Percentiles rank a stretch among this genome's conserved stretches.
Conservation (phyloP, 306 rosid genomes). For the cucumber (Cucumis sativus) region DNA sequence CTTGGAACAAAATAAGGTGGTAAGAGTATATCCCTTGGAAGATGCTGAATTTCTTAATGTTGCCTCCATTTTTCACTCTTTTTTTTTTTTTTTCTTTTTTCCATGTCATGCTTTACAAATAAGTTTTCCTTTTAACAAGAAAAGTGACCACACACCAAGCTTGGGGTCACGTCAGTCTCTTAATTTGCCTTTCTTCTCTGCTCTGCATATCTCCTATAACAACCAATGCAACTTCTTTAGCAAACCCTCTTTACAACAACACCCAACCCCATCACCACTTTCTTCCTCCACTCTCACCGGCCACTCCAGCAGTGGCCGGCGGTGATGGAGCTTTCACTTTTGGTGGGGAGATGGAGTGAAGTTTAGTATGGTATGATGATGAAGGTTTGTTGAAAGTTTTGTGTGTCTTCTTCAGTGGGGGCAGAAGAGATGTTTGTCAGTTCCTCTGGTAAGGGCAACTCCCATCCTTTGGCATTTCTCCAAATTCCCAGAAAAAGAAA, state of each 20-base stretch:
- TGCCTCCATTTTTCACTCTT: conserved; percentile 27
- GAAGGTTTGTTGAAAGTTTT: background rate
- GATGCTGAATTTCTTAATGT: conserved; percentile 39
- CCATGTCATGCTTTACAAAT: conserved; percentile 6
- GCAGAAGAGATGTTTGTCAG: background rate
- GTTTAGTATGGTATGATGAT: background rate
- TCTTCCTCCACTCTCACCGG: conserved; percentile 11
- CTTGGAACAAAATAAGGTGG: conserved; percentile 30
- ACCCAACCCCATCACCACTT: conserved; percentile 14
- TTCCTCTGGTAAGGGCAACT: conserved; percentile 80
- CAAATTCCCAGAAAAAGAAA: conserved; percentile 14
- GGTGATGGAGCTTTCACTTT: conserved; percentile 5
- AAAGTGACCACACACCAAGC: conserved; percentile 35
- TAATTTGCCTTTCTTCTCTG: conserved; percentile 39
- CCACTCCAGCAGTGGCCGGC: conserved; percentile 25
- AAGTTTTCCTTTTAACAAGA: conserved; percentile 21
- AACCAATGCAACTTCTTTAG: conserved; percentile 25
- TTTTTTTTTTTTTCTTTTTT: conserved; percentile 10
- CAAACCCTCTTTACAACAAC: conserved; percentile 37
- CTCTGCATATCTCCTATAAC: conserved; percentile 35
- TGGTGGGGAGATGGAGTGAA: conserved; percentile 6
- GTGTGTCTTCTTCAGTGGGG: conserved; percentile 21
- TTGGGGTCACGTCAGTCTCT: conserved; percentile 53
- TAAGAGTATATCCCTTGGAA: conserved; percentile 76
- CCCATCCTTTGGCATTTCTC: conserved; percentile 83